These are phyloP conservation scores for Cenococcum geophilum DNA, from an alignment of 495 filamentous ascomycete genomes.

Conservation along the genomic window DNA sequence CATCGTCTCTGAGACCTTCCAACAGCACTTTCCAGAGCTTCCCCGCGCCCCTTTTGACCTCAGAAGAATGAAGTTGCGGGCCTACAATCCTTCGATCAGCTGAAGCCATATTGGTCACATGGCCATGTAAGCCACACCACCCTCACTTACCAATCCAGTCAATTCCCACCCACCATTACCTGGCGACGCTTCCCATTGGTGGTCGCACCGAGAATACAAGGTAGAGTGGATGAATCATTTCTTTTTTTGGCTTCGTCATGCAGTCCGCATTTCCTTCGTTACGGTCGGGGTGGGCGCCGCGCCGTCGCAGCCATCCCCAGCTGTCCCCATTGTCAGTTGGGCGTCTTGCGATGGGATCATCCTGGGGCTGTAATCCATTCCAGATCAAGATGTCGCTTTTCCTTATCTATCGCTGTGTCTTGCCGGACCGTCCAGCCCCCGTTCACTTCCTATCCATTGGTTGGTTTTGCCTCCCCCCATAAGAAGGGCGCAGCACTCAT, in stretches of 20 bases:
- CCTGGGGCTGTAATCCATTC: constrained; percentile 10
- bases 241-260: constrained; percentile 31
- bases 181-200: constrained; percentile 16
- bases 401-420: constrained; percentile 17
- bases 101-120: constrained; percentile 23
- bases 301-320: constrained; percentile 8
- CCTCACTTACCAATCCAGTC: constrained; percentile 25
- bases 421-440: neutral
- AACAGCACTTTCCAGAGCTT: neutral
- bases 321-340: neutral
- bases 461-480: constrained; percentile 12
- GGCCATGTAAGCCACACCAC: constrained; percentile 29
- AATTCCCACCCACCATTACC: constrained; percentile 26
- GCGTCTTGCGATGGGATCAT: constrained; percentile 21
- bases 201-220: constrained; percentile 15
- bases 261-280: constrained; percentile 24
- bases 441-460: constrained; percentile 23
- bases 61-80: constrained; percentile 13
- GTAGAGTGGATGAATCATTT: constrained; percentile 29
- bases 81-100: constrained; percentile 26
- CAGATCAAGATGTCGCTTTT: constrained; percentile 9
- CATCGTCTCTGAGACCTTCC: neutral
- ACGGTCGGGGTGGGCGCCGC: constrained; percentile 8
- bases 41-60: neutral
- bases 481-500: constrained; percentile 14